These are phyloP conservation scores for Ambrosiella beaveri DNA, from an alignment of 2,329 filamentous ascomycete genomes.

Conservation along the genomic window DNA sequence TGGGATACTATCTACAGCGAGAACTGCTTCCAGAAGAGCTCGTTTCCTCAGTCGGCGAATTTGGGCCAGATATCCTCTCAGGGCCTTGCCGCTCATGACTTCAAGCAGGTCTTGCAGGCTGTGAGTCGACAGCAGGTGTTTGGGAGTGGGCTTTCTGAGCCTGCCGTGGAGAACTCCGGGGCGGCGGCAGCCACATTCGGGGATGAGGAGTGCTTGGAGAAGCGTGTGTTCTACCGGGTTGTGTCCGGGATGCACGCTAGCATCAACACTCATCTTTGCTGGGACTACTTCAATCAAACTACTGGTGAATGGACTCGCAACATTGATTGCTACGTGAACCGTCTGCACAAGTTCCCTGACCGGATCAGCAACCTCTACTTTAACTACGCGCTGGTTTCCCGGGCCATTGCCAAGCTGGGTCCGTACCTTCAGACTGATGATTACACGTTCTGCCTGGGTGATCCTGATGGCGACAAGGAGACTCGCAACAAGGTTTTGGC, in stretches of 20 bases:
- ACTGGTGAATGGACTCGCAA: constrained; percentile 91
- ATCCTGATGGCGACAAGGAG: constrained; percentile 55
- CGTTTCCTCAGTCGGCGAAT: constrained; percentile 41
- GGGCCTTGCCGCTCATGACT: constrained; percentile 40
- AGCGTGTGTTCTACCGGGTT: constrained; percentile 93
- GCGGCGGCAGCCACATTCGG: constrained; percentile 49
- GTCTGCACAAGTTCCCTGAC: constrained; percentile 74
- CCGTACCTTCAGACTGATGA: constrained; percentile 49
- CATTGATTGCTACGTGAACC: constrained; percentile 66
- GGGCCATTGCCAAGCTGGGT: constrained; percentile 78
- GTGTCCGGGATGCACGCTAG: constrained; percentile 97
- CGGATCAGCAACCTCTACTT: constrained; percentile 96
- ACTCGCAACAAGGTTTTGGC: constrained; percentile 71
- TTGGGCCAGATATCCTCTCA: constrained; percentile 26
- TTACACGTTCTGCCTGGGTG: constrained; percentile 87
- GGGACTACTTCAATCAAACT: constrained; percentile 87
- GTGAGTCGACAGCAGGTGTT: constrained; percentile 44
- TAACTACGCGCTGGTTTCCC: constrained; percentile 90
- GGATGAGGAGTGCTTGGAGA: constrained; percentile 89
- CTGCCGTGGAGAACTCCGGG: constrained; percentile 21
- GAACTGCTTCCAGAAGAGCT: constrained; percentile 73
- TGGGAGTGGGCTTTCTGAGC: constrained; percentile 37
- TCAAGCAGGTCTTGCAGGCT: constrained; percentile 42
- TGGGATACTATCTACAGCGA: constrained; percentile 96
- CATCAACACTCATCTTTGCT: constrained; percentile 90